A percentile compares a stretch with the other conserved stretches of the same genome.
These are phyloP conservation scores for Chrysanthemum lavandulifolium DNA, from an alignment of 129 eudicot genomes.

Conservation along the genomic window DNA sequence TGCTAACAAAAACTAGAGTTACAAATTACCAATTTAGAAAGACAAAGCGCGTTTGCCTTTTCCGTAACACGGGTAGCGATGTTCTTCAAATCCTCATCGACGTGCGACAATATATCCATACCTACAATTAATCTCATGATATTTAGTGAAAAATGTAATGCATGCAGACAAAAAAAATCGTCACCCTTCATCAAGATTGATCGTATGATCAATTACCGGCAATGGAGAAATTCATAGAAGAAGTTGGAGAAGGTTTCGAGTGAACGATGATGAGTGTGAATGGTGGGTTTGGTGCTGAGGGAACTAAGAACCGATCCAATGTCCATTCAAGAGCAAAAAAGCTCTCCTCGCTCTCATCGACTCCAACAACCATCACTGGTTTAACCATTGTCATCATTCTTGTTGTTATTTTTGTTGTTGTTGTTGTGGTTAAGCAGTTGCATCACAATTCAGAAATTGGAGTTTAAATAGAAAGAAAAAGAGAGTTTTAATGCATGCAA, in stretches of 20 bases:
- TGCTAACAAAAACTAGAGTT: neutral
- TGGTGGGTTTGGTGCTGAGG: conserved; percentile 34
- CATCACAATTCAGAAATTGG: neutral
- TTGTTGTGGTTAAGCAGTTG: neutral
- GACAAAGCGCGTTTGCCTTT: conserved; percentile 62
- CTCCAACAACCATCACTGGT: conserved; percentile 70
- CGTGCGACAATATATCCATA: conserved; percentile 60
- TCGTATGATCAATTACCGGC: conserved; percentile 44
- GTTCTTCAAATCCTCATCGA: conserved; percentile 70
- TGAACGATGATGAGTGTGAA: conserved; percentile 60
- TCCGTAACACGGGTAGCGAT: conserved; percentile 67
- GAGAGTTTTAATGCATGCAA: neutral
- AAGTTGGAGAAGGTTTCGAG: conserved; percentile 59
- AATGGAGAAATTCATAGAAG: conserved; percentile 59
- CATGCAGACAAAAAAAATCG: neutral
- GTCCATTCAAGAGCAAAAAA: conserved; percentile 78
- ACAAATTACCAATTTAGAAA: conserved; percentile 52
- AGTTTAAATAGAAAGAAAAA: conserved; percentile 22
- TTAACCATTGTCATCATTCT: conserved; percentile 38
- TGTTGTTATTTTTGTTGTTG: neutral
- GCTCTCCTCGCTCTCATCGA: conserved; percentile 87
- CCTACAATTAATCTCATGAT: conserved; percentile 37
- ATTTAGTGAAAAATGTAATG: conserved; percentile 1
- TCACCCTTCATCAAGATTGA: too few species aligned
- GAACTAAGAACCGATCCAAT: conserved; percentile 53